Conservation (phyloP, 495 filamentous ascomycete species). For the Tuber brumale region DNA sequence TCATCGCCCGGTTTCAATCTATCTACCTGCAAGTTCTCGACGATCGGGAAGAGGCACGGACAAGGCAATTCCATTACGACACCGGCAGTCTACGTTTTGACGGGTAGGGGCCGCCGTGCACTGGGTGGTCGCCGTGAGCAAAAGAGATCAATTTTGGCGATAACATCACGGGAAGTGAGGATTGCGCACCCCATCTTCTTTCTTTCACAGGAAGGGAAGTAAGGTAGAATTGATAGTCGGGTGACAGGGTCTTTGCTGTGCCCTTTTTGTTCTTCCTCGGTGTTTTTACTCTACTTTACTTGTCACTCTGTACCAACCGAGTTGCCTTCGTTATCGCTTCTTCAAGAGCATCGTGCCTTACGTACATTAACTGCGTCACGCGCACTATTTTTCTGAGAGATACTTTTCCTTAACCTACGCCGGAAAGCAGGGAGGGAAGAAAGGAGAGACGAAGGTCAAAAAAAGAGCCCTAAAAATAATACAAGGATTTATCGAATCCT, state of each 20-base stretch:
- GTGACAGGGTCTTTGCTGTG: slow-evolving; percentile 19
- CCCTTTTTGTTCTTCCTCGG: slow-evolving; percentile 4
- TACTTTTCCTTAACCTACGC: slow-evolving; percentile 4
- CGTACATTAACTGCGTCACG: slow-evolving; percentile 32
- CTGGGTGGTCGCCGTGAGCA: background rate
- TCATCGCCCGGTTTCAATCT: background rate
- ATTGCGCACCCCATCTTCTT: slow-evolving; percentile 19
- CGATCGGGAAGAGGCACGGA: slow-evolving; percentile 19
- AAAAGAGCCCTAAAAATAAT: slow-evolving; percentile 1
- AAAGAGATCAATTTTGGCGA: slow-evolving; percentile 1
- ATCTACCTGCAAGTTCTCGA: slow-evolving; percentile 11
- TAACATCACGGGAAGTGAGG: background rate
- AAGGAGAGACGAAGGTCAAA: slow-evolving; percentile 8
- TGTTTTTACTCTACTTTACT: slow-evolving; percentile 18
- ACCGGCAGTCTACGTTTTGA: slow-evolving; percentile 28
- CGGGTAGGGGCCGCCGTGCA: slow-evolving; percentile 20
- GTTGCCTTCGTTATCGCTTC: slow-evolving; percentile 18
- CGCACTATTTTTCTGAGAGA: slow-evolving; percentile 20
- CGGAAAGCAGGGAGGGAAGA: slow-evolving; percentile 15
- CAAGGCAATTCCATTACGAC: slow-evolving; percentile 21
- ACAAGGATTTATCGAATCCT: background rate
- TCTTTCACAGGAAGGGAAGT: slow-evolving; percentile 15
- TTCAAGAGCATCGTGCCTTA: slow-evolving; percentile 16
- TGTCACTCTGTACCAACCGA: slow-evolving; percentile 18
- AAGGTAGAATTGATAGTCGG: slow-evolving; percentile 20